A percentile compares a stretch with the other conserved stretches of the same genome.
Conservation (phyloP, 176 grass and related monocot genomes). For the Aegilops speltoides region DNA sequence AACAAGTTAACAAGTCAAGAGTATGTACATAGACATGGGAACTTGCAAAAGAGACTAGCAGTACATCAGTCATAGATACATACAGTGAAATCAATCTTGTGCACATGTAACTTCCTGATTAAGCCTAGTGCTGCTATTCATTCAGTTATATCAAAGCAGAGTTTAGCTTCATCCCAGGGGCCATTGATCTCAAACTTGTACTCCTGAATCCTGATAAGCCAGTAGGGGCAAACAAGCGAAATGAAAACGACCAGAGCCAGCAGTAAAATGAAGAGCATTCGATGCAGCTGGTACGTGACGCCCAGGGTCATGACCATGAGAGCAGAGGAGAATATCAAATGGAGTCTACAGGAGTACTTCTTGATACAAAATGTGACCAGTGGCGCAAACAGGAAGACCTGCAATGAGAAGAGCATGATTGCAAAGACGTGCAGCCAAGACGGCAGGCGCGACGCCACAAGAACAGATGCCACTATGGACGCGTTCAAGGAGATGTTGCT, state of each 20-base stretch:
- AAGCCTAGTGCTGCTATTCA: neutral
- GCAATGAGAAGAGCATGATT: constrained; percentile 88
- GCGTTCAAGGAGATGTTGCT: constrained; percentile 94
- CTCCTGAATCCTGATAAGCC: constrained; percentile 96
- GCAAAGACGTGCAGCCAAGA: constrained; percentile 91
- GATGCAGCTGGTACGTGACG: constrained; percentile 70
- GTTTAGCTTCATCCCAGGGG: constrained; percentile 95
- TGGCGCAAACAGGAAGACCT: constrained; percentile 89
- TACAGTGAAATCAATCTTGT: constrained; percentile 21
- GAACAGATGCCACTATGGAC: constrained; percentile 85
- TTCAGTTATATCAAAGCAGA: constrained; percentile 95
- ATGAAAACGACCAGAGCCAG: constrained; percentile 71
- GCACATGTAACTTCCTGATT: neutral
- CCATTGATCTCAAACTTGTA: constrained; percentile 99
- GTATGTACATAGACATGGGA: constrained; percentile 21
- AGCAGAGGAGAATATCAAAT: constrained; percentile 64
- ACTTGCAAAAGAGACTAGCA: neutral
- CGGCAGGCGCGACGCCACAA: constrained; percentile 80
- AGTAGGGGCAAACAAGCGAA: constrained; percentile 75
- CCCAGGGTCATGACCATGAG: constrained; percentile 56
- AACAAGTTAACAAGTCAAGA: neutral
- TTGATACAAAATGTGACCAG: constrained; percentile 87
- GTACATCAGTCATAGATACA: constrained; percentile 6
- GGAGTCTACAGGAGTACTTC: constrained; percentile 78
- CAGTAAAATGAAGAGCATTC: constrained; percentile 64